Base-by-base conservation (phyloP, 306 rosid species). In the Sechiopsis laciniata region DNA sequence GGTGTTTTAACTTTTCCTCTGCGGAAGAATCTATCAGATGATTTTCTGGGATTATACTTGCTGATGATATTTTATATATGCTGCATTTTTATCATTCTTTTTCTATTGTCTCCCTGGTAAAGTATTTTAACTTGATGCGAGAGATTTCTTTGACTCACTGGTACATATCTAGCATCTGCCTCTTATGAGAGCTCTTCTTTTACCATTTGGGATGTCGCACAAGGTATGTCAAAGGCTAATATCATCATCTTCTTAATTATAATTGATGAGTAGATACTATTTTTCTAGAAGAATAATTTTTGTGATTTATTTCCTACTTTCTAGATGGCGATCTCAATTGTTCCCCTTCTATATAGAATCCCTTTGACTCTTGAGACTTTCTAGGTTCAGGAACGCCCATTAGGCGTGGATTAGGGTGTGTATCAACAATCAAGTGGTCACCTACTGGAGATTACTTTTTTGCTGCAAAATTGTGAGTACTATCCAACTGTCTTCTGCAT, bases 381-480 rank as follows among this genome's bases (percentile, higher is more conserved):
- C 71, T 83, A 93, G 98, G 96, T 72, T 77, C 70, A 35, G 94
- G 96, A 71, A 93, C 97, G 45, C 97, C 98, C 52, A 87, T 93
- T 83, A 86, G 98, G 60, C 87, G 98, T 20, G 98, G 98, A 76
- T 85, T 93, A 73, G 94, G 90, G 65, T 90, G 98, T 81, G 89
- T 90, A 75, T 88, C 97, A 73, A 74, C 85, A 84, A 81, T 93
- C 75, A 93, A 90, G 90, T 93, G 98, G 98, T 93, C 97, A 26
- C 96, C 98, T 46, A 86, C 89, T 76, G 96, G 96, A 75, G 97
- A 93, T 87, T 93, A 93, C 88, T 90, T 90, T 81, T 93, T 93
- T 79, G 88, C 96, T 51, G 87, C 94, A 48, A 90, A 94, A 85
- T 90, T 94, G 96, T 94, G 87, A 54, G 35, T 11, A 68, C 55